phyloP scores from a whole-genome alignment of 2,329 filamentous ascomycete species.

The Calcarisporium arbuscula region DNA sequence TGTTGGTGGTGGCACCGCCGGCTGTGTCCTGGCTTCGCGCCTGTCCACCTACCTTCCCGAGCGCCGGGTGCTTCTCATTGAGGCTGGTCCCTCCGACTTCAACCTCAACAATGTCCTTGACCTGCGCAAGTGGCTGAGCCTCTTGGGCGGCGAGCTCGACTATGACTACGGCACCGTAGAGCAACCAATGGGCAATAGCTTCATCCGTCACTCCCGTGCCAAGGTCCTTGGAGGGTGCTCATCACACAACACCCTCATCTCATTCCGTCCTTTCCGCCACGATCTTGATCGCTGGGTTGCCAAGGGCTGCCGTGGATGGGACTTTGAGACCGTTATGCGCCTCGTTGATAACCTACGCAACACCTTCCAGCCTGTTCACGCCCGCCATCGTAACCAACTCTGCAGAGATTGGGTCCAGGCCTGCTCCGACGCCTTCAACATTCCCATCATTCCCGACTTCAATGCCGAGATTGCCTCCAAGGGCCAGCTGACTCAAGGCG shows the following conservation, averaged over 20 bases:
- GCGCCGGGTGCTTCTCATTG: constrained; percentile 75
- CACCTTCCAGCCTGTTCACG: constrained; percentile 83
- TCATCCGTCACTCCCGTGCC: constrained; percentile 86
- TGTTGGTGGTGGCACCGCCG: constrained; percentile 78
- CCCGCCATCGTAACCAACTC: constrained; percentile 79
- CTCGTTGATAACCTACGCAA: constrained; percentile 79
- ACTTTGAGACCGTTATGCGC: constrained; percentile 76
- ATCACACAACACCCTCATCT: constrained; percentile 90
- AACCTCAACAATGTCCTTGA: constrained; percentile 82
- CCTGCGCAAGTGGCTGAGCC: constrained; percentile 77
- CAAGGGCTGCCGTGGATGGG: constrained; percentile 78
- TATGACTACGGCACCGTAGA: constrained; percentile 88
- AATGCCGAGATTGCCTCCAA: constrained; percentile 73
- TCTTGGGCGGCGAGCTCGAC: constrained; percentile 82
- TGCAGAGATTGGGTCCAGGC: constrained; percentile 85
- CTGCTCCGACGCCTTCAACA: constrained; percentile 70
- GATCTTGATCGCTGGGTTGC: constrained; percentile 80
- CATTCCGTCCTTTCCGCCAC: constrained; percentile 85
- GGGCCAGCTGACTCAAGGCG: constrained; percentile 66
- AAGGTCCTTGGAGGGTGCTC: constrained; percentile 92
- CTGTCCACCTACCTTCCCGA: constrained; percentile 77
- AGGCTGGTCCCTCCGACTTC: constrained; percentile 84
- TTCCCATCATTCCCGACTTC: constrained; percentile 80
- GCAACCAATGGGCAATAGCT: constrained; percentile 85
- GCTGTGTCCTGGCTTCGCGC: constrained; percentile 76